These are phyloP conservation scores for Xylariaceae sp. DNA, from an alignment of 2,329 filamentous ascomycete species.

Conservation along the genomic window DNA sequence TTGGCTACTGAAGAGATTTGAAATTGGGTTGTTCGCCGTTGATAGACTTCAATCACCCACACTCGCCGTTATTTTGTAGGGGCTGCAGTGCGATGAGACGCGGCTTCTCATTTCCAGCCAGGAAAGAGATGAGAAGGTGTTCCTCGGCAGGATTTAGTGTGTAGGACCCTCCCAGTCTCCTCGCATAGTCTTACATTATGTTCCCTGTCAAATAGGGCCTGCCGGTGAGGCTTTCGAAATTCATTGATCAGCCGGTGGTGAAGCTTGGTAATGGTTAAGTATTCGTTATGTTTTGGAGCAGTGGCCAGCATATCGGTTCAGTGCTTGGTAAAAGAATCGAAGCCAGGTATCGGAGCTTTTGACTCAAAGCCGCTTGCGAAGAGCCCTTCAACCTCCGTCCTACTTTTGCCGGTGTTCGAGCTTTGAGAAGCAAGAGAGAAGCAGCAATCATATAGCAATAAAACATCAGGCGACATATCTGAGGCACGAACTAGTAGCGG, in stretches of 20 bases:
- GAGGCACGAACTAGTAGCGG: background rate
- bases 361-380: constrained; percentile 7
- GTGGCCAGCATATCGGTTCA: background rate
- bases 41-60: background rate
- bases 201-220: background rate
- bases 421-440: background rate
- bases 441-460: constrained; percentile 5
- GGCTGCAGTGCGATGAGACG: background rate
- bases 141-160: background rate
- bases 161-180: background rate
- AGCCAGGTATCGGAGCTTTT: constrained; percentile 1
- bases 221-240: background rate
- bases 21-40: background rate
- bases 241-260: constrained; percentile 1
- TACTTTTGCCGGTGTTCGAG: background rate
- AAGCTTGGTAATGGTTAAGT: background rate
- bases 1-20: background rate
- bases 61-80: background rate
- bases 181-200: background rate
- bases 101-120: constrained; percentile 4
- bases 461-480: constrained; percentile 1
- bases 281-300: background rate
- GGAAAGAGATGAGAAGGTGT: constrained; percentile 4
- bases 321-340: constrained; percentile 1
- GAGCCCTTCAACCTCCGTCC: background rate